These are phyloP conservation scores for Populus euphratica DNA, from an alignment of 345 rosid species.

Conservation along the genomic window DNA sequence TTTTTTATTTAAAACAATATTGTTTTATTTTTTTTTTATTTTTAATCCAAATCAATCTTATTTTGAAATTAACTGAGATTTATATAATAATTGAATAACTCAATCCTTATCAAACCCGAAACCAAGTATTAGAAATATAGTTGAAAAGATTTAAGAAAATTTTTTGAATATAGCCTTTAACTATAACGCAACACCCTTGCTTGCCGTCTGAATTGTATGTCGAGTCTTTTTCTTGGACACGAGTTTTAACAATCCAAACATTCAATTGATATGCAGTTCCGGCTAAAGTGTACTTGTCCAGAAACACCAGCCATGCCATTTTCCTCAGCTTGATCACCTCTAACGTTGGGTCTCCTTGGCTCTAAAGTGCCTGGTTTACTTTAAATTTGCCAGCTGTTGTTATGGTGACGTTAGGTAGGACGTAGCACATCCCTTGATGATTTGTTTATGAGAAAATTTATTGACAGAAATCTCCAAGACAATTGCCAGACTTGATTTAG, in stretches of 20 bases:
- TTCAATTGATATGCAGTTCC: background rate
- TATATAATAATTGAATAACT: too few relatives aligned
- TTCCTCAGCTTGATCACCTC: background rate
- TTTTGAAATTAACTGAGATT: too few relatives aligned
- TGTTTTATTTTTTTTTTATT: too few relatives aligned
- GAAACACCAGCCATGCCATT: background rate
- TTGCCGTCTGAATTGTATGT: background rate
- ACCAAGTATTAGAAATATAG: too few relatives aligned
- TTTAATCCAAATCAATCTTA: too few relatives aligned
- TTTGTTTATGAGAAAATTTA: background rate
- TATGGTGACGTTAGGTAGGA: background rate
- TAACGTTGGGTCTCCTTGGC: background rate
- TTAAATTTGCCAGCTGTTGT: conserved; percentile 14
- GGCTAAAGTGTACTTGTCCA: background rate
- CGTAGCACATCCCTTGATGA: background rate
- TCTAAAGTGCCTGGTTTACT: background rate
- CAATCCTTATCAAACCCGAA: too few relatives aligned
- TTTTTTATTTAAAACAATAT: too few relatives aligned
- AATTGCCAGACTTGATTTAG: too few relatives aligned
- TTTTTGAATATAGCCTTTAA: too few relatives aligned
- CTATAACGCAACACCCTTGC: background rate
- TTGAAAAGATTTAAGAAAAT: too few relatives aligned
- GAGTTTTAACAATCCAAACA: background rate
- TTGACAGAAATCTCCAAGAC: background rate
- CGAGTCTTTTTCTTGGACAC: background rate